A percentile compares a stretch with the other conserved stretches of the same genome.
Evolutionary conservation across 2,329 filamentous ascomycete species (phyloP).

Genomic region (Rhexocercosporidium sp.): DNA sequence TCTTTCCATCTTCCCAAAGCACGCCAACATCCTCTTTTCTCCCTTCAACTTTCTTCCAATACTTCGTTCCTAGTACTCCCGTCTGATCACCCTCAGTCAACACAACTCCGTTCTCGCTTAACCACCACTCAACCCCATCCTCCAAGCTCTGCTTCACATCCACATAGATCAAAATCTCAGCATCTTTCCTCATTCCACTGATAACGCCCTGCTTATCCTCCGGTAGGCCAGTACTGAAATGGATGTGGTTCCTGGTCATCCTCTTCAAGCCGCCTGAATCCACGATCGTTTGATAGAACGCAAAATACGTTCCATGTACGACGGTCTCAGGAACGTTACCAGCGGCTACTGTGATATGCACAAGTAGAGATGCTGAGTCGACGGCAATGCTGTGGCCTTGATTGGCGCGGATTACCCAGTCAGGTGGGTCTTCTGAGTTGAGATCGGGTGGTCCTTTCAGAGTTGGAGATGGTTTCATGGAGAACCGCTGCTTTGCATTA

Average conservation of each 20-base stretch:
- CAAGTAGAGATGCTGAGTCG: slow-evolving; percentile 73
- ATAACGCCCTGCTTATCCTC: slow-evolving; percentile 56
- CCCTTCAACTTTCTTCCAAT: slow-evolving; percentile 74
- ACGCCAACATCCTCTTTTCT: slow-evolving; percentile 63
- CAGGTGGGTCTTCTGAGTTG: slow-evolving; percentile 55
- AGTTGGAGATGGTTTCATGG: slow-evolving; percentile 64
- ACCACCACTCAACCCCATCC: slow-evolving; percentile 73
- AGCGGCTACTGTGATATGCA: slow-evolving; percentile 64
- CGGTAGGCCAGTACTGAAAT: slow-evolving; percentile 81
- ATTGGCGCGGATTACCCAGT: slow-evolving; percentile 91
- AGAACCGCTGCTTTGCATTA: slow-evolving; percentile 92
- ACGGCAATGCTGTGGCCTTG: slow-evolving; percentile 89
- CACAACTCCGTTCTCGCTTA: slow-evolving; percentile 79
- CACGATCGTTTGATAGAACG: slow-evolving; percentile 77
- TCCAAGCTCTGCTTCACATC: slow-evolving; percentile 71
- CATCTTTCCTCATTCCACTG: slow-evolving; percentile 80
- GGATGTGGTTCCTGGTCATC: slow-evolving; percentile 88
- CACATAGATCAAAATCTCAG: slow-evolving; percentile 79
- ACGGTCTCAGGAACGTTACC: slow-evolving; percentile 68
- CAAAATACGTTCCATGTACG: slow-evolving; percentile 89
- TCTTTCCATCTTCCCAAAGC: slow-evolving; percentile 73
- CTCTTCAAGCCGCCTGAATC: slow-evolving; percentile 76
- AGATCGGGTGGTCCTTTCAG: slow-evolving; percentile 32
- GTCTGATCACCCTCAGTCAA: slow-evolving; percentile 65
- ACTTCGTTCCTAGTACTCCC: slow-evolving; percentile 67